A percentile compares a stretch with the other conserved stretches of the same genome.
These are phyloP conservation scores for Aeschynomene evenia DNA, from an alignment of 306 rosid species.

Conservation along the genomic window DNA sequence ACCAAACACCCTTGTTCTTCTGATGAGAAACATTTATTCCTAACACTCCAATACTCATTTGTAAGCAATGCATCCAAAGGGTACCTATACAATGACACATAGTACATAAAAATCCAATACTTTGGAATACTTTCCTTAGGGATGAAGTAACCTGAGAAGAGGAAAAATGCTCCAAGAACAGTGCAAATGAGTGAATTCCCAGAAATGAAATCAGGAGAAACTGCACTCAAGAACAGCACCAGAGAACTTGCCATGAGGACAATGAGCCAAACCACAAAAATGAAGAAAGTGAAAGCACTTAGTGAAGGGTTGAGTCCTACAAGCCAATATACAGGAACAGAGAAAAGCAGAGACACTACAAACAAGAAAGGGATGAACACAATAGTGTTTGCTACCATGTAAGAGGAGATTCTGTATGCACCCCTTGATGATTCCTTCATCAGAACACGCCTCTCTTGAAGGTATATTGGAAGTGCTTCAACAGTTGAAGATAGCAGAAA, in stretches of 20 bases:
- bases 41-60: conserved; percentile 74
- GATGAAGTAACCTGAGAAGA: conserved; percentile 93
- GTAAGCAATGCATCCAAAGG: conserved; percentile 77
- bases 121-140: conserved; percentile 85
- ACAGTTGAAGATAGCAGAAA: conserved; percentile 88
- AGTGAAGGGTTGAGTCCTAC: conserved; percentile 84
- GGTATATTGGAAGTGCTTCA: conserved; percentile 87
- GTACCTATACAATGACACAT: conserved; percentile 83
- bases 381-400: conserved; percentile 82
- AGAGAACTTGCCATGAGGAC: conserved; percentile 89
- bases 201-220: conserved; percentile 87
- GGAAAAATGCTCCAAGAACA: conserved; percentile 81
- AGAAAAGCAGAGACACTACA: conserved; percentile 64
- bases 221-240: conserved; percentile 74
- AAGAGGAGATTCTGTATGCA: conserved; percentile 71
- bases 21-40: conserved; percentile 39
- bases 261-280: conserved; percentile 82
- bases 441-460: conserved; percentile 76
- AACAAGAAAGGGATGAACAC: conserved; percentile 80
- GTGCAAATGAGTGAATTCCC: conserved; percentile 86
- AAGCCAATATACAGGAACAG: conserved; percentile 78
- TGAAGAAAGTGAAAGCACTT: conserved; percentile 65
- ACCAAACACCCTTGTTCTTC: conserved; percentile 33
- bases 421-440: conserved; percentile 94
- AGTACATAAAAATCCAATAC: conserved; percentile 92